Evolutionary conservation across 2,329 filamentous ascomycete species (phyloP), one percentile per base, ranked within the genome.

Genomic region (Talaromyces sp.): DNA sequence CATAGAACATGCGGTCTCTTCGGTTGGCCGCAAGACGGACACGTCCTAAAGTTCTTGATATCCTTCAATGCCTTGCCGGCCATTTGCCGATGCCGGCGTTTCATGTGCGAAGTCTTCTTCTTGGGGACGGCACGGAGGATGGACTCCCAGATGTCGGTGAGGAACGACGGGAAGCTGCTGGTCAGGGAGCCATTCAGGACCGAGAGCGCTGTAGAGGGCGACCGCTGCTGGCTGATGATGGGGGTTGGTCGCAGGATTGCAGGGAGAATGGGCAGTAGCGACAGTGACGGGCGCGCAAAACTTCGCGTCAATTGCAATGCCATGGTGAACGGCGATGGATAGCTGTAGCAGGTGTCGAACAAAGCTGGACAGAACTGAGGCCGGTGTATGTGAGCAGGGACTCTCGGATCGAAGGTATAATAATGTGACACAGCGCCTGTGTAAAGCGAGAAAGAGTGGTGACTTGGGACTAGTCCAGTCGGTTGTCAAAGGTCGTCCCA

Each of bases 61-160:
- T 99, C 94, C 79, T 96, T 90, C 68, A 99, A 77, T 51, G 88
- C 93, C 79, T 99, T 99, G 70, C 94, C 94, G 26, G 92, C 93
- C 88, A 97, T 89, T 72, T 96, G 92, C 69, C 95, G 86, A 72
- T 92, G 88, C 68, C 94, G 85, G 83, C 92, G 96, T 81, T 94
- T 96, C 81, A 91, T 91, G 76, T 99, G 91, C 48, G 93, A 97
- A 35, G 92, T 95, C 85, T 97, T 99, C 81, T 96, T 97, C 84
- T 99, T 99, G 5, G 94, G 94, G 17, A 97, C 94, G 1, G 94
- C 94, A 66, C 88, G 88, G 66, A 99, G 82, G 52, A 99, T 85
- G 6, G 90, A 92, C 67, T 97, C 93, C 93, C 93, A 97, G 69
- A 99, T 87, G 64, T 89, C 90, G 59, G 85, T 87, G 24, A 96